These are phyloP conservation scores for Nicotiana rustica DNA, from an alignment of 305 asterid species.

Conservation along the genomic window DNA sequence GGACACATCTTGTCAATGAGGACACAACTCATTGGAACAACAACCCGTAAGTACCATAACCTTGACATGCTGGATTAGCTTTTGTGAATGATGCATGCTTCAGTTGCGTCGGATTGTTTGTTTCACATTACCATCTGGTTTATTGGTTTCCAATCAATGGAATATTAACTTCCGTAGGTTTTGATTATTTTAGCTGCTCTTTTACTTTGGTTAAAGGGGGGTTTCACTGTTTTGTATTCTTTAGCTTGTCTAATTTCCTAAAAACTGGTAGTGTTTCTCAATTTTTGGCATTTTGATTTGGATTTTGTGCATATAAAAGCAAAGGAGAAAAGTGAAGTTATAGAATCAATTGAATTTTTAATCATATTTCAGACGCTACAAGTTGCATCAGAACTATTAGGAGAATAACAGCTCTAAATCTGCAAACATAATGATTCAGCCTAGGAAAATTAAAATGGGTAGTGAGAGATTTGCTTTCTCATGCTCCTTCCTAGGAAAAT, in stretches of 20 bases:
- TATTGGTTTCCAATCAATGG: background rate
- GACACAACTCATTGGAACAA: constrained; percentile 98
- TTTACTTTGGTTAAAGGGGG: constrained; percentile 7
- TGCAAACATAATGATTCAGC: background rate
- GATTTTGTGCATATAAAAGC: background rate
- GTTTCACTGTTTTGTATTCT: constrained; percentile 1
- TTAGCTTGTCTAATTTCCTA: background rate
- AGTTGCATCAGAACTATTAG: constrained; percentile 13
- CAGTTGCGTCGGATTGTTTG: background rate
- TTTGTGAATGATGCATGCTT: background rate
- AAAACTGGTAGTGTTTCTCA: constrained; percentile 9
- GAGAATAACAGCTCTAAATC: constrained; percentile 3
- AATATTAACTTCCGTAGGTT: background rate
- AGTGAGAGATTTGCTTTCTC: too few species aligned
- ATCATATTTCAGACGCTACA: background rate
- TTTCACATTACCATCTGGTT: background rate
- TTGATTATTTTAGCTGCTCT: background rate
- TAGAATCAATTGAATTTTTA: background rate
- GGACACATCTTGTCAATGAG: constrained; percentile 96
- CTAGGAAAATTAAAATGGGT: too few species aligned
- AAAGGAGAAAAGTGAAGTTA: background rate
- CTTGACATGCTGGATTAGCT: background rate
- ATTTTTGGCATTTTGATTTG: background rate
- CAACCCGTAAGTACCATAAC: constrained; percentile 71
- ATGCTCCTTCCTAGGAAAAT: too few species aligned